Base-by-base conservation (phyloP, 2,329 filamentous ascomycete species). In the Sporothrix luriei region DNA sequence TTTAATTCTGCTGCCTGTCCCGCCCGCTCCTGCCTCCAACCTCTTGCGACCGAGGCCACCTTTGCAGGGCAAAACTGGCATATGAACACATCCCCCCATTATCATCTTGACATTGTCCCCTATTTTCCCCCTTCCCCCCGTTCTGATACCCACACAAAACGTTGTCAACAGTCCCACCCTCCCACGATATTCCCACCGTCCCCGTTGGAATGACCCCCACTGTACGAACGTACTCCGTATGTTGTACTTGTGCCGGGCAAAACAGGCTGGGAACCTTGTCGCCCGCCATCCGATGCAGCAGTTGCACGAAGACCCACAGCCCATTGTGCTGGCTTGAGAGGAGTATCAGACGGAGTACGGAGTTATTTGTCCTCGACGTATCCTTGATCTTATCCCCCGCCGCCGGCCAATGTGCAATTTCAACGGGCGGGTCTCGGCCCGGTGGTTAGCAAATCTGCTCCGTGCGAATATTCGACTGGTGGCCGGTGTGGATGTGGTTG, bases 1-100 rank as follows among this genome's bases (percentile, higher is more conserved):
- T 43, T 46, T 38, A 62, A 46, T 46, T 46, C 14, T 62, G 57
- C 24, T 62, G 57, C 57, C 57, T 62, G 40, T 46, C 38, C 38
- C 38, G 57, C 38, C 4, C 13, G 52, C 29, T 54, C 52, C 29
- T 21, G 55, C 16, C 16, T 38, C 54, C 54, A n/a, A n/a, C n/a
- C n/a, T n/a, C n/a, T n/a, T 57, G 54, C 54, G 26, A 55, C 55
- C 55, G 38, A 61, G 3, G 14, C 55, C 2, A n/a, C 38, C 33
- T 24, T 26, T 46, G 38, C 21, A 16, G 19, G 19, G 4, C 40
- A 43, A 10, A 43, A 43, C 6, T 33, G 33, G 40, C 40, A 3
- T 43, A 10, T 4, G 1, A 43, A 16, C 14, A 16, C 11, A n/a
- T 10, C 40, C 11, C 14, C 14, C 14, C 4, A 43, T 16, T 14